These are phyloP conservation scores for Orbilia ellipsospora DNA, from an alignment of 2,329 filamentous ascomycete genomes.

Conservation along the genomic window DNA sequence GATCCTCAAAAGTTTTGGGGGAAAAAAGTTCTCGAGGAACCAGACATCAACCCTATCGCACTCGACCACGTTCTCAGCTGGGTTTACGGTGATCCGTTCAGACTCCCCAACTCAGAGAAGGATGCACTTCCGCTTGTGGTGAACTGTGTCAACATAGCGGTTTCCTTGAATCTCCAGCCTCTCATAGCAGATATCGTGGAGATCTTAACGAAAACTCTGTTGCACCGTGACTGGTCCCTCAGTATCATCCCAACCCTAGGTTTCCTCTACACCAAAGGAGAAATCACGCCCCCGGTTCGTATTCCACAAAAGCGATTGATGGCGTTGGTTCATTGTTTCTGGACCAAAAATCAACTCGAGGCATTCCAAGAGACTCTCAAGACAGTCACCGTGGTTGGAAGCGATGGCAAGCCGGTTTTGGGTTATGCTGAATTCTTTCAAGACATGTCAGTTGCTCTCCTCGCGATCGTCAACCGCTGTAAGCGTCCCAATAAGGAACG, in stretches of 20 bases:
- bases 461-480: background rate
- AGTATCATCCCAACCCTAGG: too few species aligned
- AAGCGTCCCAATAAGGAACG: background rate
- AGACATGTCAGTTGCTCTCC: constrained; percentile 34
- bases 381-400: background rate
- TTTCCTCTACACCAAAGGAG: too few species aligned
- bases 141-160: background rate
- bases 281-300: too few species aligned
- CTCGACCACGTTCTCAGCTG: constrained; percentile 28
- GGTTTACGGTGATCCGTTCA: constrained; percentile 27
- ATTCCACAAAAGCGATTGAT: too few species aligned
- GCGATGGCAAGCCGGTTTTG: background rate
- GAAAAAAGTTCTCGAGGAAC: background rate
- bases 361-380: too few species aligned
- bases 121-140: background rate
- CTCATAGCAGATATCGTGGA: too few species aligned
- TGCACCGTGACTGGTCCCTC: too few species aligned
- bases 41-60: constrained; percentile 9
- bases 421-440: constrained; percentile 6
- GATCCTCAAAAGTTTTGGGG: too few species aligned
- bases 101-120: background rate
- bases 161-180: too few species aligned
- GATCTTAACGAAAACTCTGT: too few species aligned
- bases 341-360: too few species aligned
- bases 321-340: too few species aligned